These are phyloP conservation scores for Aureobasidium zeae DNA, from an alignment of 2,329 filamentous ascomycete genomes.

Conservation along the genomic window DNA sequence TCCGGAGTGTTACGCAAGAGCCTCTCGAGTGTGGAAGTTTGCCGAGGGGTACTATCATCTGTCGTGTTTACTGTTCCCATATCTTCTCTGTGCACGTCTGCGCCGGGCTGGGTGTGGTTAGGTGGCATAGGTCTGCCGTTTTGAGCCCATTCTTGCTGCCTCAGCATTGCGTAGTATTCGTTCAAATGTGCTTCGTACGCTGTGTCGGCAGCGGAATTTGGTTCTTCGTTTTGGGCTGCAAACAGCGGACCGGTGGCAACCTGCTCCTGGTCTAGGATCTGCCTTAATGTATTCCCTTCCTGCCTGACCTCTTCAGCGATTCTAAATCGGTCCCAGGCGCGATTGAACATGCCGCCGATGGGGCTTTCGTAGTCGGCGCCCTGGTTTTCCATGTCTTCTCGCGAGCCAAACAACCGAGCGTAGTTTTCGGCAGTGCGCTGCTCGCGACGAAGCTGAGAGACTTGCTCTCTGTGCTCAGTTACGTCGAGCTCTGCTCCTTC, in stretches of 20 bases:
- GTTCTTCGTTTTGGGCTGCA: slow-evolving; percentile 15
- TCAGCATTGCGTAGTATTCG: slow-evolving; percentile 25
- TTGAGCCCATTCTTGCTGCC: slow-evolving; percentile 22
- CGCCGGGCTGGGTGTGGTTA: no score
- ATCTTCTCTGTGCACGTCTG: no score
- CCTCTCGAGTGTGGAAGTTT: slow-evolving; percentile 1
- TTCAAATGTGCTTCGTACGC: slow-evolving; percentile 19
- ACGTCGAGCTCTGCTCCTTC: slow-evolving; percentile 28
- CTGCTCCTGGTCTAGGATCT: slow-evolving; percentile 26
- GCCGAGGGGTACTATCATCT: background rate
- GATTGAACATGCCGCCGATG: slow-evolving; percentile 38
- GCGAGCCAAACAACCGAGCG: slow-evolving; percentile 36
- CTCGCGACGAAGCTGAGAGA: slow-evolving; percentile 28
- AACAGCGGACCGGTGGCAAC: slow-evolving; percentile 11
- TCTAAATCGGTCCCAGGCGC: slow-evolving; percentile 36
- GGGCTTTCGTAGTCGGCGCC: slow-evolving; percentile 42
- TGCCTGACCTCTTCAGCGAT: slow-evolving; percentile 33
- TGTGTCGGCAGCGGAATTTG: slow-evolving; percentile 2
- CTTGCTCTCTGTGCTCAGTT: slow-evolving; percentile 24
- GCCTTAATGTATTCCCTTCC: slow-evolving; percentile 27
- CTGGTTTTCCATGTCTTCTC: slow-evolving; percentile 38
- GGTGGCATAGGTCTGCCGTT: background rate
- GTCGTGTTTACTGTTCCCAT: no score
- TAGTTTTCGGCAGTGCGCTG: slow-evolving; percentile 31
- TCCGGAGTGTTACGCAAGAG: slow-evolving; percentile 15